Evolutionary conservation across 306 rosid genomes (phyloP).

Genomic region (Vachellia collinsii): DNA sequence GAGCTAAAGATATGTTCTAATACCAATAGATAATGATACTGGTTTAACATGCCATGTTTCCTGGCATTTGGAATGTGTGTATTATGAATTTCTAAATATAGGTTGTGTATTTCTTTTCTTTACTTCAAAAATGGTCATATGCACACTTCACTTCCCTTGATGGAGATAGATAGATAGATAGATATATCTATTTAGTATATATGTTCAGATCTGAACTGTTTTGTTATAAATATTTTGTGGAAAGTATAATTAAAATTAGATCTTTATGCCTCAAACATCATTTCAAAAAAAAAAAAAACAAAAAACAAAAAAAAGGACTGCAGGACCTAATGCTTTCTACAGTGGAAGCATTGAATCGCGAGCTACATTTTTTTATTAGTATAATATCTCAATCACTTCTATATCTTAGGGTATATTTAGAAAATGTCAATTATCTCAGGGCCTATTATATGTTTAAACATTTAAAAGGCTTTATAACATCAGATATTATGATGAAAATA

Average conservation of each 20-base stretch:
- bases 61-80: not conserved
- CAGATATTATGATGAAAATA: not conserved
- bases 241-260: not conserved
- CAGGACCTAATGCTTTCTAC: not conserved
- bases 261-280: not conserved
- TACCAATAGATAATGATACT: not conserved
- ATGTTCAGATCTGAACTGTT: not conserved
- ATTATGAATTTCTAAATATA: not conserved
- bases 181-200: not conserved
- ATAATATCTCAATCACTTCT: not conserved
- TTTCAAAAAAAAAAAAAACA: too few relatives aligned
- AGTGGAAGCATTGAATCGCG: not conserved
- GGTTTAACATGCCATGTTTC: not conserved
- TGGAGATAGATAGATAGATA: too few relatives aligned
- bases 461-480: not conserved
- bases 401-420: not conserved
- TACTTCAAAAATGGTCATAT: not conserved
- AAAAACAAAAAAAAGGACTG: not conserved
- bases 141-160: not conserved
- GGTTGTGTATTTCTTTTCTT: not conserved
- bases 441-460: not conserved
- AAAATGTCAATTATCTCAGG: not conserved
- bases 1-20: not conserved
- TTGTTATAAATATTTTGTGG: not conserved
- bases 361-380: not conserved